phyloP scores from a whole-genome alignment of 2,329 filamentous ascomycete species.

The Botrytis byssoidea region DNA sequence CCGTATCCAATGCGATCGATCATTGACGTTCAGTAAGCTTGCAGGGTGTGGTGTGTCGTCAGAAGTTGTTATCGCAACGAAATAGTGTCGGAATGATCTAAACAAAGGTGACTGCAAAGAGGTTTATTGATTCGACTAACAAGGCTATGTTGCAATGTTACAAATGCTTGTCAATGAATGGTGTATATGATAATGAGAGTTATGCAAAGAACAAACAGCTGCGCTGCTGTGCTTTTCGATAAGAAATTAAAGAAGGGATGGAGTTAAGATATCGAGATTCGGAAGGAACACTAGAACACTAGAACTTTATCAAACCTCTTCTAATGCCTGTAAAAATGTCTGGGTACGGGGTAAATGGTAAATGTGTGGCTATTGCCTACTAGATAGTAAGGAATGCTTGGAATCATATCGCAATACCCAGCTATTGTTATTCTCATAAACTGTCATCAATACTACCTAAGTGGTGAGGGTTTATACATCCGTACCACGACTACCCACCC shows the following conservation, averaged over 20 bases:
- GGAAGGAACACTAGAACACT: background rate
- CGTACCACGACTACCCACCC: background rate
- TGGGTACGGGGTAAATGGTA: background rate
- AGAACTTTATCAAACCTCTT: background rate
- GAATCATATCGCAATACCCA: background rate
- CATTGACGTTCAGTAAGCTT: slow-evolving; percentile 3
- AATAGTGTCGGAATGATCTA: background rate
- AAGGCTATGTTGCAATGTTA: background rate
- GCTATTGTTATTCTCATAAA: background rate
- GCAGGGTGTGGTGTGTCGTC: background rate
- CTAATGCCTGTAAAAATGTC: background rate
- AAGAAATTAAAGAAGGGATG: background rate
- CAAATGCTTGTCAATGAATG: background rate
- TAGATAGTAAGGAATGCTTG: background rate
- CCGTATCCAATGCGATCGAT: background rate
- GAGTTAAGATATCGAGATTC: background rate
- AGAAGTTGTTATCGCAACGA: slow-evolving; percentile 3
- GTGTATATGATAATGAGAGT: no score
- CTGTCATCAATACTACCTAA: background rate
- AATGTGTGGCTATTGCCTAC: background rate
- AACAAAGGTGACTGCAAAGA: background rate
- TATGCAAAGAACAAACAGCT: background rate
- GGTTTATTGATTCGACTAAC: background rate
- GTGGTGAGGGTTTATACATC: background rate
- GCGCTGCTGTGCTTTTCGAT: background rate